These are phyloP conservation scores for Neolecta irregularis DNA, from an alignment of 1,139 yeast species.

Conservation along the genomic window DNA sequence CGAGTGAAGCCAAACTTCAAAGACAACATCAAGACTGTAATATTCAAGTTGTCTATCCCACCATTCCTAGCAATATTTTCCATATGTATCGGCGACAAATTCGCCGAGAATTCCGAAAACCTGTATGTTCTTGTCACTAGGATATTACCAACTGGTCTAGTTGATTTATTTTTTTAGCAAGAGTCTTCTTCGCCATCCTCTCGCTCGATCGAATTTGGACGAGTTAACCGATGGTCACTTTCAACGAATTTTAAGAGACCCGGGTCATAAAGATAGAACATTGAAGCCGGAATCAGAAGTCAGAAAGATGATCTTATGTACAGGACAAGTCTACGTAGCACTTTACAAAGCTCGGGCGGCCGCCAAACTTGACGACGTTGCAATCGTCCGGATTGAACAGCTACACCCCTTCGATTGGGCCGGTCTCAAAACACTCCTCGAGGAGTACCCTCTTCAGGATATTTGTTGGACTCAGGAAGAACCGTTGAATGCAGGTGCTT, in stretches of 20 bases:
- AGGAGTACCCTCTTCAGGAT: slow-evolving; percentile 72
- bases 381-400: slow-evolving; percentile 82
- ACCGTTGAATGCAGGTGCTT: slow-evolving; percentile 94
- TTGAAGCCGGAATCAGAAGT: slow-evolving; percentile 67
- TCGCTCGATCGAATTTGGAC: slow-evolving; percentile 68
- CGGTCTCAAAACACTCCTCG: slow-evolving; percentile 70
- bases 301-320: slow-evolving; percentile 67
- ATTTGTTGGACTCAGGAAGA: slow-evolving; percentile 98
- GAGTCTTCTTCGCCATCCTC: slow-evolving; percentile 89
- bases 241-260: slow-evolving; percentile 92
- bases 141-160: slow-evolving; percentile 27
- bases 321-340: slow-evolving; percentile 93
- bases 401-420: slow-evolving; percentile 98
- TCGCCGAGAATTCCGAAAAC: slow-evolving; percentile 99
- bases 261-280: slow-evolving; percentile 47
- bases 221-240: slow-evolving; percentile 88
- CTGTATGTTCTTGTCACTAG: too few species aligned
- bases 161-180: slow-evolving; percentile 80
- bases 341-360: slow-evolving; percentile 76
- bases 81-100: slow-evolving; percentile 96
- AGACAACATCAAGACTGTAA: slow-evolving; percentile 99
- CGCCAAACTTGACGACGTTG: slow-evolving; percentile 63
- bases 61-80: slow-evolving; percentile 94
- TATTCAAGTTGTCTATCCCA: slow-evolving; percentile 95
- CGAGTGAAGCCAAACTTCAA: slow-evolving; percentile 69